Base-by-base conservation (phyloP, 306 rosid genomes). In the Ceratonia siliqua region DNA sequence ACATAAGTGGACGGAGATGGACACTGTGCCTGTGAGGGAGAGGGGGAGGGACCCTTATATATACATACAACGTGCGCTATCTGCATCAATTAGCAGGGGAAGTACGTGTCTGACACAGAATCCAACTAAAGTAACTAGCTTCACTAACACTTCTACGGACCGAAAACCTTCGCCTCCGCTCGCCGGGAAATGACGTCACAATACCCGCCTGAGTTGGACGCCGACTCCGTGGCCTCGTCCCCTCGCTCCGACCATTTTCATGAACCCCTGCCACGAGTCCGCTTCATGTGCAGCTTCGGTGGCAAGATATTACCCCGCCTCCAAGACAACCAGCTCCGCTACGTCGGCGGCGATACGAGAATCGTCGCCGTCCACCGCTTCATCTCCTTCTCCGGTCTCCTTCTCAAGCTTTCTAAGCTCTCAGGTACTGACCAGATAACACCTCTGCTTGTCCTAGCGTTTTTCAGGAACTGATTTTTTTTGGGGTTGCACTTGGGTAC, bases 221-320 rank as follows among this genome's bases (percentile, higher is more conserved):
- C 79, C 11, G 97, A 95, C 77, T 92, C 99, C 1, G 85, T 85
- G 5, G 74, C 91, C 8, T 88, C 98, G 2, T 86, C 97, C 24
- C 99, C 99, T 2, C 91, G 96, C 72, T 88, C 91, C 18, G 97
- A 87, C 41, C 62, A 74, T 67, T 81, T 75, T 21, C 78, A 80
- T 20, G 92, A 90, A 4, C 72, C 52, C 0, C 81, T 73, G 10
- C 35, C 89, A 4, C 96, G 89, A 9, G 89, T 86, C 62, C 91
- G 98, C 12, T 89, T 95, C 83, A 95, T 95, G 99, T 92, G 98
- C 85, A 95, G 99, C 80, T 95, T 92, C 78, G 98, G 98, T 75
- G 99, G 98, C 70, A 86, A 87, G 73, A 95, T 95, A 80, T 22
- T 90, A 33, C 99, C 96, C 0, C 96, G 99, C 1, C 99, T 96